Conservation (phyloP, 805 yeast species). For the Starmerella vaccinii region DNA sequence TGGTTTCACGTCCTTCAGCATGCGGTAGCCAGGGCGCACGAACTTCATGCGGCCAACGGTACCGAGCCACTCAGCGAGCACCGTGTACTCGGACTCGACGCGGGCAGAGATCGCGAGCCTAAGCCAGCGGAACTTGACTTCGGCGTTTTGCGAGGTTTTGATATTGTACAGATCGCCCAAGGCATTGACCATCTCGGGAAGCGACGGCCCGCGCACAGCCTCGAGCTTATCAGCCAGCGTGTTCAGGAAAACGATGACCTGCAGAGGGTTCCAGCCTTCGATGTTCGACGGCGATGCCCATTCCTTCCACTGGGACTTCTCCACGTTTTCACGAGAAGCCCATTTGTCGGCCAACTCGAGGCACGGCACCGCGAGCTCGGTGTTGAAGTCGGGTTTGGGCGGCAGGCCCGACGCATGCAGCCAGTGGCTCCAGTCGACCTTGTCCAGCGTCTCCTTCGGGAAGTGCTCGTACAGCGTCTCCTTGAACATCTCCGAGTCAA, state of each 20-base stretch:
- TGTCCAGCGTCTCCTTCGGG: conserved; percentile 42
- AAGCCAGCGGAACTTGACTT: conserved; percentile 70
- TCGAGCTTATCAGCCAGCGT: conserved; percentile 39
- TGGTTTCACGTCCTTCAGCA: conserved; percentile 54
- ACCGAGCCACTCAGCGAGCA: conserved; percentile 73
- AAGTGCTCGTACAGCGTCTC: conserved; percentile 64
- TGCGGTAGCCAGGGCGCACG: conserved; percentile 74
- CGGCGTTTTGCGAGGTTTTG: conserved; percentile 57
- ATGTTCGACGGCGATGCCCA: conserved; percentile 44
- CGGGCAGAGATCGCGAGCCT: conserved; percentile 52
- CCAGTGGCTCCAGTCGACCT: conserved; percentile 82
- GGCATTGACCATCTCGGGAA: conserved; percentile 31
- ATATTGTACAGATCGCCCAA: conserved; percentile 38
- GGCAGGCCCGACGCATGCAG: conserved; percentile 76
- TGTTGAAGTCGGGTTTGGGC: conserved; percentile 73
- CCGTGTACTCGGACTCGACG: conserved; percentile 36
- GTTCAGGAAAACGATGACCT: conserved; percentile 70
- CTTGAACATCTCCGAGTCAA: conserved; percentile 73
- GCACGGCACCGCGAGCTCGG: conserved; percentile 66
- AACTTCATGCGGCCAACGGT: conserved; percentile 92
- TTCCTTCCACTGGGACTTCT: conserved; percentile 17
- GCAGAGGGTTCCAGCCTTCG: conserved; percentile 55
- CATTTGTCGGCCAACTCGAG: conserved; percentile 56
- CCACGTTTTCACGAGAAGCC: conserved; percentile 35
- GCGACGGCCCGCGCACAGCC: conserved; percentile 24